phyloP scores from a whole-genome alignment of 257 asterid genomes.

The Solanum megistacrolobum region DNA sequence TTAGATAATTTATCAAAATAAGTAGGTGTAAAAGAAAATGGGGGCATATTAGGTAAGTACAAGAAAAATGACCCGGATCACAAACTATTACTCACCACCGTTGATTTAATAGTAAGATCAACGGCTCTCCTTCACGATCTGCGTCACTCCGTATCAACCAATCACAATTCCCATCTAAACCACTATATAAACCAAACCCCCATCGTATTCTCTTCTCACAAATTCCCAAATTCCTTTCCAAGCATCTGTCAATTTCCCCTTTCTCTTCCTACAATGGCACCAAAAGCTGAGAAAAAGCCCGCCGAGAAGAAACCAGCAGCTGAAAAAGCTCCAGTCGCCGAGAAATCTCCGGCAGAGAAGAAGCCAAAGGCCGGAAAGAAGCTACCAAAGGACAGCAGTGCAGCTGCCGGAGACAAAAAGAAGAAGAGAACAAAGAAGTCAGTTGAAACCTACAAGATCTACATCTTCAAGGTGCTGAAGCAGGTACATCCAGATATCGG shows the following conservation, averaged over 20 bases:
- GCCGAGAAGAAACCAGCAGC: conserved; percentile 16
- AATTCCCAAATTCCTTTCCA: neutral
- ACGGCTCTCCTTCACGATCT: neutral
- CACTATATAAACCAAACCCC: neutral
- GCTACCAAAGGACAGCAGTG: conserved; percentile 1
- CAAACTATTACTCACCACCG: neutral
- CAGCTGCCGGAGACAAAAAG: conserved; percentile 6
- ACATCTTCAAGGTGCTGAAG: conserved; percentile 16
- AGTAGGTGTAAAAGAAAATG: neutral
- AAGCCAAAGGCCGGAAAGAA: conserved; percentile 13
- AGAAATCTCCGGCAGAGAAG: conserved; percentile 9
- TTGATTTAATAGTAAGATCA: neutral
- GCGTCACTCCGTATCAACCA: neutral
- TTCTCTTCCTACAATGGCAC: neutral
- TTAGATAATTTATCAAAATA: neutral
- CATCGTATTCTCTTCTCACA: neutral
- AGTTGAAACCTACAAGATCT: conserved; percentile 14
- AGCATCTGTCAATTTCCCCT: neutral
- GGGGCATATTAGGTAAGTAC: neutral
- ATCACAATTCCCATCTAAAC: neutral
- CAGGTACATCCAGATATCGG: conserved; percentile 14
- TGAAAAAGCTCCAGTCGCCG: conserved; percentile 6
- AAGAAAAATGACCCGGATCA: neutral
- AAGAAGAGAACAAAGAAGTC: conserved; percentile 12
- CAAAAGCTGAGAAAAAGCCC: conserved; percentile 8